phyloP scores from a whole-genome alignment of 2,329 filamentous ascomycete genomes.

The Leptoxyphium fumago region DNA sequence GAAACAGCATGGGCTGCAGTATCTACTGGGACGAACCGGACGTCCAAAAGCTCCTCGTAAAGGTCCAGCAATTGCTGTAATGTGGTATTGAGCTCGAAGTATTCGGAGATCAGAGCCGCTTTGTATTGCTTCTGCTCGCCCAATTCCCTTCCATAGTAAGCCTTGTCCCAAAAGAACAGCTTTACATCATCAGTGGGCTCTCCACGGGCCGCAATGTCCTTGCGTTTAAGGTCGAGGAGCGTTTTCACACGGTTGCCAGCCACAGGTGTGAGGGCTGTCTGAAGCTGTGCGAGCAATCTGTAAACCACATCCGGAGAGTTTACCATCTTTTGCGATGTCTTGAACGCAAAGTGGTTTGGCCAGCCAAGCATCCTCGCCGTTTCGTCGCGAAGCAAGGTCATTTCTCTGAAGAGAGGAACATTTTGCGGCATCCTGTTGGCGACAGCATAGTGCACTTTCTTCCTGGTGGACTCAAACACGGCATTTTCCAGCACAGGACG shows the following conservation, averaged over 20 bases:
- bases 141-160: neutral
- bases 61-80: constrained; percentile 1
- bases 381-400: constrained; percentile 2
- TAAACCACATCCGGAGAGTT: neutral
- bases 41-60: neutral
- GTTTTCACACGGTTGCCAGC: neutral
- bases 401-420: constrained; percentile 1
- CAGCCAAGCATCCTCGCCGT: constrained; percentile 1
- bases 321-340: constrained; percentile 2
- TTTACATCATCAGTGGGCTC: neutral
- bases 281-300: neutral
- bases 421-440: constrained; percentile 3
- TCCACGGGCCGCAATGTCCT: neutral
- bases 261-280: neutral
- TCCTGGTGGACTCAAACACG: constrained; percentile 1
- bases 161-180: constrained; percentile 2
- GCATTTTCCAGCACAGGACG: neutral
- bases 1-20: constrained; percentile 34
- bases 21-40: constrained; percentile 11
- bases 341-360: constrained; percentile 3
- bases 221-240: neutral
- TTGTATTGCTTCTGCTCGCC: neutral
- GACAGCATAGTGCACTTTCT: constrained; percentile 1
- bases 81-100: constrained; percentile 1
- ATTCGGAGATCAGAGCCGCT: neutral